Conservation (phyloP, 2,329 filamentous ascomycete species). For the Albophoma yamanashiensis region DNA sequence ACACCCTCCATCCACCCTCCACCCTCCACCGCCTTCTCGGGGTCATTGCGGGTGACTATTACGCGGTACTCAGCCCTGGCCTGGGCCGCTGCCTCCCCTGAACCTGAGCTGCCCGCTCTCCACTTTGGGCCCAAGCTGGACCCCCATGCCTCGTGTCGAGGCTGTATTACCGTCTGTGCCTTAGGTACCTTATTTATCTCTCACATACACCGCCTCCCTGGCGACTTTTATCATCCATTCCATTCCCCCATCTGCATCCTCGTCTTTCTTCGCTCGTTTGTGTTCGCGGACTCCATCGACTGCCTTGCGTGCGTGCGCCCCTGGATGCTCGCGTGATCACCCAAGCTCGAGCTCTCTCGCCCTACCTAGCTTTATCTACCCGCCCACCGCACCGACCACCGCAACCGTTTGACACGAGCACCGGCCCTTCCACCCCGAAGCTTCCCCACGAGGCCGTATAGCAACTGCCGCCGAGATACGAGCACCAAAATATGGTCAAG, state of each 20-base stretch:
- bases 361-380: neutral
- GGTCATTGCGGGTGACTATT: too few species aligned
- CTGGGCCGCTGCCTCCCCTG: neutral
- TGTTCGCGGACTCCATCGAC: neutral
- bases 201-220: neutral
- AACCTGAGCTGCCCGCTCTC: neutral
- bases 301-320: neutral
- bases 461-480: neutral
- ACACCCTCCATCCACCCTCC: too few species aligned
- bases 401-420: neutral
- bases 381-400: too few species aligned
- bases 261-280: neutral
- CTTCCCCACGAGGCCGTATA: neutral
- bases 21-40: too few species aligned
- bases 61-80: neutral
- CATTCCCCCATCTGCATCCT: neutral
- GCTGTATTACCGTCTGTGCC: neutral
- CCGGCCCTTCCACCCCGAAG: too few species aligned
- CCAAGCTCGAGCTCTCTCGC: too few species aligned
- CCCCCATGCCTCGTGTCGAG: neutral
- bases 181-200: neutral
- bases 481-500: conserved; percentile 6
- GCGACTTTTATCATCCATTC: neutral
- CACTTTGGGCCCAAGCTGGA: neutral
- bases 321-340: neutral